These are phyloP conservation scores for Malassezia dermatis DNA, from an alignment of 1,284 basidiomycete species.

Conservation along the genomic window DNA sequence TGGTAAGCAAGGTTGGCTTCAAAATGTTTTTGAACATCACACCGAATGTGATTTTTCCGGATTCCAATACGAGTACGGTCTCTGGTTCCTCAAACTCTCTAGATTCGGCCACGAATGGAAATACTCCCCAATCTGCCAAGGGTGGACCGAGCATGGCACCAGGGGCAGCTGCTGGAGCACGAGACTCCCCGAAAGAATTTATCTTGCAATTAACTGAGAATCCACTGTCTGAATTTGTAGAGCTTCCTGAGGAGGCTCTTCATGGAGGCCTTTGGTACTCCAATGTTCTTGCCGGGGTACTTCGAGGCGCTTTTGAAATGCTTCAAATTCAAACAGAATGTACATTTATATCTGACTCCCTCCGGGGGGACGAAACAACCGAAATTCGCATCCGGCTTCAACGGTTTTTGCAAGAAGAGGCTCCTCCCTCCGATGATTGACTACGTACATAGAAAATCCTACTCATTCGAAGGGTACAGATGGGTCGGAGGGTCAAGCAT, in stretches of 20 bases:
- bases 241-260: constrained; percentile 76
- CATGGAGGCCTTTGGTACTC: constrained; percentile 76
- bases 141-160: background rate
- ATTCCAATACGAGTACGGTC: background rate
- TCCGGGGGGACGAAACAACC: constrained; percentile 85
- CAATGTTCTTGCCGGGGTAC: constrained; percentile 85
- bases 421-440: constrained; percentile 49
- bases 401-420: constrained; percentile 86
- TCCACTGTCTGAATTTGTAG: constrained; percentile 91
- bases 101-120: background rate
- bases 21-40: constrained; percentile 93
- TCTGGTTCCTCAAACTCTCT: too few relatives aligned
- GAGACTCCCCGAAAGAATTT: constrained; percentile 53
- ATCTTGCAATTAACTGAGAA: constrained; percentile 86
- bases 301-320: constrained; percentile 92
- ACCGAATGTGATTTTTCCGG: constrained; percentile 63
- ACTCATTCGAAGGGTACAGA: constrained; percentile 42
- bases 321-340: constrained; percentile 94
- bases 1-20: constrained; percentile 64
- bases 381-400: constrained; percentile 82
- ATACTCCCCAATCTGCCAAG: background rate
- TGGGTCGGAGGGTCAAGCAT: constrained; percentile 33
- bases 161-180: background rate
- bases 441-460: background rate
- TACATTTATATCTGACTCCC: constrained; percentile 75